Percentiles rank a stretch among this genome's conserved stretches.
phyloP scores from a whole-genome alignment of 352 stramenopile species.

The Phytopythium litorale region DNA sequence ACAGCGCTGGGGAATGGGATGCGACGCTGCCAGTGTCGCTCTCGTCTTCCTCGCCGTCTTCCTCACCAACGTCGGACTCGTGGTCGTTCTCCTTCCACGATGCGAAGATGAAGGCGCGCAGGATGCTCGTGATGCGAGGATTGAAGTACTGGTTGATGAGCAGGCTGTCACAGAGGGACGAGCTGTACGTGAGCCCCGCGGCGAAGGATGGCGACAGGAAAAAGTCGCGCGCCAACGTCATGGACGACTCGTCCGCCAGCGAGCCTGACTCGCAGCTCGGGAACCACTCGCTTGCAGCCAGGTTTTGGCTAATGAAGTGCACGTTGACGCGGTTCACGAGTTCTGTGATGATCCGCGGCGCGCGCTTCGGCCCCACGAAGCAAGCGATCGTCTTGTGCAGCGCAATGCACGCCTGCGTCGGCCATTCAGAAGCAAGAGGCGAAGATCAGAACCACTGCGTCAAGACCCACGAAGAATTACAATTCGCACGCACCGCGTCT shows the following conservation, averaged over 20 bases:
- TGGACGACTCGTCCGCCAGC: slow-evolving; percentile 27
- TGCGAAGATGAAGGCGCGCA: slow-evolving; percentile 84
- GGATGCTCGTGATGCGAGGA: slow-evolving; percentile 81
- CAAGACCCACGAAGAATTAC: background rate
- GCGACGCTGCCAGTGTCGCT: slow-evolving; percentile 16
- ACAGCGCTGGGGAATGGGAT: slow-evolving; percentile 25
- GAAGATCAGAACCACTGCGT: background rate
- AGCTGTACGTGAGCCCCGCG: slow-evolving; percentile 82
- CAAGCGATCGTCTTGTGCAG: slow-evolving; percentile 79
- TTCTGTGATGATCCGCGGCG: slow-evolving; percentile 71
- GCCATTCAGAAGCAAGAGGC: slow-evolving; percentile 5
- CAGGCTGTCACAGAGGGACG: slow-evolving; percentile 78
- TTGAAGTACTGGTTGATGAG: slow-evolving; percentile 91
- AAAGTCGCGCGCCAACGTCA: slow-evolving; percentile 71
- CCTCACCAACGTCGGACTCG: background rate
- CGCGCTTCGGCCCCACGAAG: slow-evolving; percentile 51
- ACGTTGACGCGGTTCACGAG: slow-evolving; percentile 79
- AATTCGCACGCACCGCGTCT: slow-evolving; percentile 42
- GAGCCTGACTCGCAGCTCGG: slow-evolving; percentile 12
- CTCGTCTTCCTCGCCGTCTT: background rate
- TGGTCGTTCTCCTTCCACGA: slow-evolving; percentile 52
- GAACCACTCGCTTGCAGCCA: slow-evolving; percentile 72
- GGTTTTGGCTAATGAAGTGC: slow-evolving; percentile 79
- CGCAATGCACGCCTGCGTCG: slow-evolving; percentile 31
- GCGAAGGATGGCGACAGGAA: slow-evolving; percentile 79